phyloP scores from a whole-genome alignment of 1,139 yeast genomes.

The Scheffersomyces cryptocercus region DNA sequence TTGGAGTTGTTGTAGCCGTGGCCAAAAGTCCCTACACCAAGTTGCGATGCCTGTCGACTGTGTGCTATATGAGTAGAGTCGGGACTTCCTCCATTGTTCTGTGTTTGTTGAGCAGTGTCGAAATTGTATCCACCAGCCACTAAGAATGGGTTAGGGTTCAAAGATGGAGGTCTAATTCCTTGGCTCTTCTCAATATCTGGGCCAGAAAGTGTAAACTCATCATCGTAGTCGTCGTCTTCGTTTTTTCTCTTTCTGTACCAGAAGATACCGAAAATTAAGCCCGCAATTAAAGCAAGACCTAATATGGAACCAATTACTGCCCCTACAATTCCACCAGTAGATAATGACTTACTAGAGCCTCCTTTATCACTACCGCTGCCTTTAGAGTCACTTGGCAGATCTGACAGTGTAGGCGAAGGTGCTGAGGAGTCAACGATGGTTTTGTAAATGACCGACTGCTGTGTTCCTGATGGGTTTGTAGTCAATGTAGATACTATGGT shows the following conservation, averaged over 20 bases:
- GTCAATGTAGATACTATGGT: constrained; percentile 12
- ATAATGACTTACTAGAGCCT: constrained; percentile 25
- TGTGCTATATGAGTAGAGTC: background rate
- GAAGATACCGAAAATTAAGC: constrained; percentile 39
- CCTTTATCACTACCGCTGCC: constrained; percentile 10
- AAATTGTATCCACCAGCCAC: constrained; percentile 18
- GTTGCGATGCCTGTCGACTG: background rate
- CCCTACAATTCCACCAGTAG: constrained; percentile 75
- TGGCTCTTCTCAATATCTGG: constrained; percentile 22
- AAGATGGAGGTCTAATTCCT: constrained; percentile 8
- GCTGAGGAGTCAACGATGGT: constrained; percentile 9
- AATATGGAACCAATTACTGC: constrained; percentile 63
- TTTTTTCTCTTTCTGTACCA: constrained; percentile 36
- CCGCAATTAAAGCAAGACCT: constrained; percentile 38
- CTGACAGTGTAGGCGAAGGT: constrained; percentile 10
- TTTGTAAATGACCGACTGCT: constrained; percentile 11
- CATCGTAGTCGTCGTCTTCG: constrained; percentile 39
- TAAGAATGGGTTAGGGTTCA: constrained; percentile 27
- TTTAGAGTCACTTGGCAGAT: constrained; percentile 5
- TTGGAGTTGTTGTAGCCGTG: constrained; percentile 5
- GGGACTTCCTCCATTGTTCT: constrained; percentile 3
- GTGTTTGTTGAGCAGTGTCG: constrained; percentile 1
- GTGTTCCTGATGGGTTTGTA: constrained; percentile 8
- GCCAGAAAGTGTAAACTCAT: constrained; percentile 38
- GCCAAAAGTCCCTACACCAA: constrained; percentile 4